These are phyloP conservation scores for Vaccinium macrocarpon DNA, from an alignment of 148 eudicot genomes.

Conservation along the genomic window DNA sequence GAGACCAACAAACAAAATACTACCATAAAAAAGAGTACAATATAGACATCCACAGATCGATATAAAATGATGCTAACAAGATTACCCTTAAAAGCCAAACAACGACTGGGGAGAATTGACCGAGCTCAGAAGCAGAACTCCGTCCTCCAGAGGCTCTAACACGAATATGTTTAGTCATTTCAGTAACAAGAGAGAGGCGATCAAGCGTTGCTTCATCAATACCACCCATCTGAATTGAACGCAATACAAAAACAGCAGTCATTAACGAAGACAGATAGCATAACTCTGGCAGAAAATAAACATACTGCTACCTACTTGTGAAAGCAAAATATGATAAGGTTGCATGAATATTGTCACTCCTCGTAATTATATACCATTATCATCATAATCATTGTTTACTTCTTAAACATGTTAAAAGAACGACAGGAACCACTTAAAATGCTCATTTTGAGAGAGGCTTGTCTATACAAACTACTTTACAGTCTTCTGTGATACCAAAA, in stretches of 20 bases:
- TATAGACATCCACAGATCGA: not conserved
- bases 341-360: no score
- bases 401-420: not conserved
- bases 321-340: not conserved
- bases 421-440: not conserved
- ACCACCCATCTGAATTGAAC: constrained; percentile 82
- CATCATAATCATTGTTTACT: not conserved
- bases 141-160: constrained; percentile 91
- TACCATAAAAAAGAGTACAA: not conserved
- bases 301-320: not conserved
- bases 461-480: not conserved
- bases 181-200: constrained; percentile 95
- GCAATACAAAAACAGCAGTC: not conserved
- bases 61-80: not conserved
- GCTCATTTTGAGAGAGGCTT: not conserved
- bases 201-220: constrained; percentile 96
- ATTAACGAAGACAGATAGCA: not conserved
- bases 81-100: constrained; percentile 96
- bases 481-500: not conserved
- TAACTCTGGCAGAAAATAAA: not conserved
- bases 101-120: constrained; percentile 92
- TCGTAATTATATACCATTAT: not conserved
- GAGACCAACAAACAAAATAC: constrained; percentile 6
- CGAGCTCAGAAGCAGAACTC: constrained; percentile 88
- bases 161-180: constrained; percentile 96